Base-by-base conservation (phyloP, 2,329 filamentous ascomycete genomes). In the Cadophora malorum region DNA sequence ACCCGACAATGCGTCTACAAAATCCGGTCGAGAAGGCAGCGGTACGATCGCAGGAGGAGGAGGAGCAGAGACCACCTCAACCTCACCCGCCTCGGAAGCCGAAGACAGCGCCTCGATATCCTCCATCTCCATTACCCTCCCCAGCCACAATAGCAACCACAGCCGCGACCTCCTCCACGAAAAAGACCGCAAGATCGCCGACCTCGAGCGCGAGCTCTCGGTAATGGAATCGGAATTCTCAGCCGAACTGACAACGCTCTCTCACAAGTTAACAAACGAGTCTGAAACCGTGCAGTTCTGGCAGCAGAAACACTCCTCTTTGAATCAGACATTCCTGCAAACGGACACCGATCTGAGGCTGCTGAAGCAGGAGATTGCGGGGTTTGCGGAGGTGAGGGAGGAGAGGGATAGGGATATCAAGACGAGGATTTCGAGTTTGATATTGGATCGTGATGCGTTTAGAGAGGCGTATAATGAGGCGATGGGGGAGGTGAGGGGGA, bases 211-310 rank as follows among this genome's bases (percentile, higher is more conserved):
- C 59, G 86, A 88, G 74, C 80, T 88, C 66, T 77, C 74, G 16
- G 76, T 81, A 38, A 85, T 87, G 82, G 83, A 86, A 74, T 75
- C 76, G 65, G 85, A 87, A 74, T 88, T 88, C 75, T 78, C 80
- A 64, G 81, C 80, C 45, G 82, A 87, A 74, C 80, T 88, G 21
- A 84, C 86, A 74, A 80, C 80, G 71, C 80, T 88, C 21, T 81
- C 73, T 80, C 82, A 75, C 81, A 82, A 75, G 61, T 67, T 75
- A 2, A 71, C 71, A 4, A 69, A 70, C 75, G 86, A 88, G 79
- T 83, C 81, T 77, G 85, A 88, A 76, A 83, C 82, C 61, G 81
- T 85, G 3, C 81, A 81, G 16, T 87, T 85, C 75, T 89, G 87
- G 85, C 86, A 88, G 77, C 77, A 81, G 55, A 87, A 86, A 73